phyloP scores from a whole-genome alignment of 2,329 filamentous ascomycete genomes.

The Penicillium decumbens region DNA sequence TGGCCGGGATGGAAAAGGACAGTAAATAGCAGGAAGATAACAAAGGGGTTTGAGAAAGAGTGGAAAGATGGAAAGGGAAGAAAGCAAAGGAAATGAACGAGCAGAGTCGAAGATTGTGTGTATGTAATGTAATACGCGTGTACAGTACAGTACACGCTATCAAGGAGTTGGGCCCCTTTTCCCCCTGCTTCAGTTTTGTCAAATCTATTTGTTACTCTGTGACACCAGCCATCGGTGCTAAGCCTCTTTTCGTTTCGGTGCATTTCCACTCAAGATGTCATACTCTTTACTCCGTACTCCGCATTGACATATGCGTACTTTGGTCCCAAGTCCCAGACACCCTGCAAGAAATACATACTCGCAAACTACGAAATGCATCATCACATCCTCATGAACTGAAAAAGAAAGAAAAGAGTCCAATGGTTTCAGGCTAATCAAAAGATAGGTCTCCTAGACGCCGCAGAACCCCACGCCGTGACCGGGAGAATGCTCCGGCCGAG shows the following conservation, averaged over 20 bases:
- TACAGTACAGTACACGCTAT: conserved; percentile 9
- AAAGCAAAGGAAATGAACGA: not conserved
- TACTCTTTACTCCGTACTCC: not conserved
- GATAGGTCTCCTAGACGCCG: conserved; percentile 7
- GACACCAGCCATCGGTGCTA: not conserved
- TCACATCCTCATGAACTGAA: not conserved
- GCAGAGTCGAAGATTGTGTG: conserved; percentile 14
- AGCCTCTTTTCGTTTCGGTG: not conserved
- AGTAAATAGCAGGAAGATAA: not conserved
- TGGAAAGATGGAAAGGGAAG: conserved; percentile 1
- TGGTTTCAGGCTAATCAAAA: not conserved
- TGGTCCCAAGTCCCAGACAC: not conserved
- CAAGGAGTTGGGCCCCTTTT: not conserved
- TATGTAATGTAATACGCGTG: conserved; percentile 20
- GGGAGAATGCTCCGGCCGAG: not conserved
- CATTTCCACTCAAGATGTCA: not conserved
- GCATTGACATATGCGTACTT: not conserved
- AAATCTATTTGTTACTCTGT: not conserved
- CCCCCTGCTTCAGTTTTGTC: not conserved
- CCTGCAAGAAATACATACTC: not conserved
- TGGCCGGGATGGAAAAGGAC: not conserved
- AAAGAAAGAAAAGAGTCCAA: not conserved
- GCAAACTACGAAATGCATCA: not conserved
- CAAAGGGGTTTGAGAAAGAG: not conserved
- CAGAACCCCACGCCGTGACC: conserved; percentile 2